Base-by-base conservation (phyloP, 305 asterid genomes). In the Nicotiana rustica region DNA sequence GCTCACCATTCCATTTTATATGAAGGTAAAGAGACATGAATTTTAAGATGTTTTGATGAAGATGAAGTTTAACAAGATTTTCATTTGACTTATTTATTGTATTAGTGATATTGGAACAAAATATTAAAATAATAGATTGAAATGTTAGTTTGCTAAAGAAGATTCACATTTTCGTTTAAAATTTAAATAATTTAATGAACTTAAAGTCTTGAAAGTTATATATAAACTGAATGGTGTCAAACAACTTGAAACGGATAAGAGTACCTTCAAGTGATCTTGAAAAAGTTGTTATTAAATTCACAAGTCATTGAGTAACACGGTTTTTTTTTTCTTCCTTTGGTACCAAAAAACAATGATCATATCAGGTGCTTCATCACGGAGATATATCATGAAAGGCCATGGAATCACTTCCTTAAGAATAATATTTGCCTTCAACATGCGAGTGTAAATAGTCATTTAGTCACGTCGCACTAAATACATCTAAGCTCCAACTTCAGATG, bases 331-430 rank as follows among this genome's bases (percentile, higher is more conserved):
- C 31, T 29, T 0, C 33, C 57, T 38, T 4, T 69, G 77, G 38
- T 69, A 38, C 52, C 60, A 41, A 21, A 71, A 71, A 71, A 13
- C 61, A 2, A 44, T 71, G 21, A 73, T 49, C 41, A 35, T 17
- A 35, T 13, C 8, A 67, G 52, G 52, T n/a, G 76, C 10, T 41
- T 41, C 49, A 41, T 41, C 0, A 10, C 3, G 3, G 2, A 41
- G 49, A 41, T 8, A 41, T 1, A 41, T 49, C 15, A 10, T 75
- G 69, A 25, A 29, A 65, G 41, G 41, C 18, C n/a, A 5, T 12
- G 44, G 64, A 75, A 0, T 75, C 79, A 49, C 79, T 49, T 73
- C 79, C 8, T 73, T 14, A 25, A 49, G 25, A 73, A 49, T 47
- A 47, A 73, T 21, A 8, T 21, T 3, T 21, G 5, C 79, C 62